Conservation (phyloP, 257 asterid species). For the Vinca minor region DNA sequence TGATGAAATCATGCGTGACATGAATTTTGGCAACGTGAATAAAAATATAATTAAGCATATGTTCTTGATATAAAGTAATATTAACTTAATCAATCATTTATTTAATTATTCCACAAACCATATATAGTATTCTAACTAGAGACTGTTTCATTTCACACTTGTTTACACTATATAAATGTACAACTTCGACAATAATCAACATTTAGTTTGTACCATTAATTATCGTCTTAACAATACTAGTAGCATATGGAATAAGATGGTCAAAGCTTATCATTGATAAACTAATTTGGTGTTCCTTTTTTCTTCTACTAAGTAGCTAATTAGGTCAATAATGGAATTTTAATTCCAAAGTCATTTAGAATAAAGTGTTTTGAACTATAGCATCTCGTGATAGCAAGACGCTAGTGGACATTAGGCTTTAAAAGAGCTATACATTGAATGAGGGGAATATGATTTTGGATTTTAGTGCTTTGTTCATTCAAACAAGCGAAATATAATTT, state of each 20-base stretch:
- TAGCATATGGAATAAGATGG: no score
- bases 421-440: not conserved
- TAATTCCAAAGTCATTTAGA: not conserved
- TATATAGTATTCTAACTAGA: not conserved
- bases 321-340: not conserved
- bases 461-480: no score
- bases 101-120: not conserved
- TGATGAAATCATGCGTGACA: constrained; percentile 3
- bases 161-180: not conserved
- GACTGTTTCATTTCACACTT: not conserved
- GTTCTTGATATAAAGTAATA: not conserved
- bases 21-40: not conserved
- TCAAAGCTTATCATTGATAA: no score
- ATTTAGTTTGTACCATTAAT: no score
- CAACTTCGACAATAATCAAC: no score
- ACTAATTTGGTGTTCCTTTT: no score
- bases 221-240: no score
- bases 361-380: not conserved
- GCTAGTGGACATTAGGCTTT: not conserved
- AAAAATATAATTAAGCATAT: not conserved
- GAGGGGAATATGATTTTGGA: no score
- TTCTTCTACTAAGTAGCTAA: no score
- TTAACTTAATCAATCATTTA: not conserved
- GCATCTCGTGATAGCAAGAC: not conserved
- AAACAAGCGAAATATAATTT: no score